Evolutionary conservation across 1,139 yeast species (phyloP), one percentile per base, ranked within the genome.

Genomic region (Candida anutae): DNA sequence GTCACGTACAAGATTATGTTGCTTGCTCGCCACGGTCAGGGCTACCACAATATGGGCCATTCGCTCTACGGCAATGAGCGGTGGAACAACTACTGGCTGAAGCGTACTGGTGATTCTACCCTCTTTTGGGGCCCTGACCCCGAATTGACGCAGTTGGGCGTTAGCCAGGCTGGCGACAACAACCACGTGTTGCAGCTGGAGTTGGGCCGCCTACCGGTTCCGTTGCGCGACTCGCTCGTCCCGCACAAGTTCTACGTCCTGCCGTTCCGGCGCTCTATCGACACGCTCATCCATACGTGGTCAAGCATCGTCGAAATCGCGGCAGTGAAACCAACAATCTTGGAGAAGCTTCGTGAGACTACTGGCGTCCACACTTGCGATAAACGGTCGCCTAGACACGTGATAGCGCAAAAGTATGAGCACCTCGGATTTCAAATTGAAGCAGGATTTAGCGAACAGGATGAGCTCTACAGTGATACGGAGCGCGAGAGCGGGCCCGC

Each of bases 11-110:
- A 78, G 46, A 46, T 80, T 23, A 38, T 80, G 5, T 66, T 75
- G 29, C 55, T 78, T 28, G 87, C 83, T 2, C 62, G 94, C 34
- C 93, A 82, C 43, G 93, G 93, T 6, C 82, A 81, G 50, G 93
- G 93, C 0, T 73, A 61, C 50, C 90, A 81, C 45, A 82, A 82
- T 40, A 55, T 67, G 14, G 83, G 78, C 2, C 69, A 71, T 26
- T 57, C 55, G 16, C 66, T 67, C 35, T 77, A 76, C 45, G 80
- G 85, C 10, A 50, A 62, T 21, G 52, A 62, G 10, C 69, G 51
- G 14, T 80, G 88, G 88, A 64, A 69, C 40, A 49, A 46, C 1
- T 66, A 75, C 36, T 79, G 81, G 79, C 60, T 80, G 14, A 60
- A 58, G 34, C 37, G 68, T 24, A 66, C 66, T 5, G 71, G 74